Evolutionary conservation across 768 basidiomycete species (phyloP), one percentile per base, ranked within the genome.

Genomic region (Candolleomyces aberdarensis): DNA sequence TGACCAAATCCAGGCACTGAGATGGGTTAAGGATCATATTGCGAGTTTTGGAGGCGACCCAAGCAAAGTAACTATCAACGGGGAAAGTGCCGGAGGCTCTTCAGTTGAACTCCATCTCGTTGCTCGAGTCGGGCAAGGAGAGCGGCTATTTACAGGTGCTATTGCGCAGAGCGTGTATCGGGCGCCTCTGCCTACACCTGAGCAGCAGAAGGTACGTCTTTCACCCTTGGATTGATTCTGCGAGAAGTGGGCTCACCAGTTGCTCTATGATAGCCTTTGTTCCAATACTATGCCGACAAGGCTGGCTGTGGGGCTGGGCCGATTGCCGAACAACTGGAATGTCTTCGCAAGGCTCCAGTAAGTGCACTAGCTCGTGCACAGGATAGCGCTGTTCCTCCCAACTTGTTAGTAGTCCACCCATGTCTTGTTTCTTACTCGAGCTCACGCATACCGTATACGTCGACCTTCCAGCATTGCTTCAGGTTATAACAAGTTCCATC

Each of bases 131-230:
- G 26, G 26, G 36, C 36, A 69, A 19, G 67, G 67, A 3, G 67
- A 75, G 54, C 59, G 68, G n/a, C 66, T 85, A 8, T 88, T 88
- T 69, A 71, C 74, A 11, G 75, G 74, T 14, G 87, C 82, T 10
- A 87, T 88, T 63, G 83, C 80, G 1, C 87, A 89, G 69, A 87
- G 85, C 65, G 79, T 86, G n/a, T 85, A 75, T 64, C 72, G 86
- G 17, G 73, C 78, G 0, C 81, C 84, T 4, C 56, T 87, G 51
- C 78, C 85, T 0, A 72, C 74, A 1, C 80, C 83, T 0, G 80
- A 82, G 58, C 75, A 86, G 66, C 81, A 83, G 60, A 68, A 75
- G 72, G 86, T 87, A 53, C 17, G 72, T 64, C 5, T 56, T 43
- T 39, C 49, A 26, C 29, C 26, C 26, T 26, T 26, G 26, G 26